phyloP scores from a whole-genome alignment of 1,139 yeast species.

The Suzukiozyma palmioleophila region DNA sequence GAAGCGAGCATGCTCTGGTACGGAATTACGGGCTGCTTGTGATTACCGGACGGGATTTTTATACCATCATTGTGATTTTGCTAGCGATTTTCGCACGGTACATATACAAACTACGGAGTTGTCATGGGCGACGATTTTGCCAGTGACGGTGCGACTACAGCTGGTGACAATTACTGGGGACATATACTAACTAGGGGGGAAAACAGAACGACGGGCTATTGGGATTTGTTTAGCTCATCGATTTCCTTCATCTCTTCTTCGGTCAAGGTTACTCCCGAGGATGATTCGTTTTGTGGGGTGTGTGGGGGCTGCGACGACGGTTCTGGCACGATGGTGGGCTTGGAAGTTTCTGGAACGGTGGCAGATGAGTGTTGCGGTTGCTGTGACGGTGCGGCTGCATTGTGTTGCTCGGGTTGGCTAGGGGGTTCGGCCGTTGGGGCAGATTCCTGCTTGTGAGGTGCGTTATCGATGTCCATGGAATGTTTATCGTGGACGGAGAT shows the following conservation, averaged over 20 bases:
- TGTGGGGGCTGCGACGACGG: not conserved
- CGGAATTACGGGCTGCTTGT: too few relatives aligned
- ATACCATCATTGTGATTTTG: too few relatives aligned
- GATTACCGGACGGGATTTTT: too few relatives aligned
- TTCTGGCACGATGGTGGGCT: not conserved
- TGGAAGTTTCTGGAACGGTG: too few relatives aligned
- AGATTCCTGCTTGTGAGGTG: not conserved
- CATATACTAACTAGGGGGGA: not conserved
- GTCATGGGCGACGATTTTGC: too few relatives aligned
- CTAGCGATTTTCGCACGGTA: too few relatives aligned
- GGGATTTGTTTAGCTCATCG: conserved; percentile 25
- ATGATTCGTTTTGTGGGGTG: not conserved
- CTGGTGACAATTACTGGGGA: too few relatives aligned
- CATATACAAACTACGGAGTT: too few relatives aligned
- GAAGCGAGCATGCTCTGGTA: not conserved
- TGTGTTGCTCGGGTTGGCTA: not conserved
- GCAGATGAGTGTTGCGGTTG: too few relatives aligned
- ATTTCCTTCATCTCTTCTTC: conserved; percentile 40
- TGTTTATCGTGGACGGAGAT: conserved; percentile 12
- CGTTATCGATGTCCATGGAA: conserved; percentile 2
- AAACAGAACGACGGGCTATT: not conserved
- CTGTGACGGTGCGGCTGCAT: not conserved
- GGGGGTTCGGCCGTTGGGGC: not conserved
- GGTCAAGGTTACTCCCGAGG: conserved; percentile 16
- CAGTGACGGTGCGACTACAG: too few relatives aligned